These are phyloP conservation scores for Yamadazyma membranifaciens DNA, from an alignment of 1,139 yeast species.

Conservation along the genomic window DNA sequence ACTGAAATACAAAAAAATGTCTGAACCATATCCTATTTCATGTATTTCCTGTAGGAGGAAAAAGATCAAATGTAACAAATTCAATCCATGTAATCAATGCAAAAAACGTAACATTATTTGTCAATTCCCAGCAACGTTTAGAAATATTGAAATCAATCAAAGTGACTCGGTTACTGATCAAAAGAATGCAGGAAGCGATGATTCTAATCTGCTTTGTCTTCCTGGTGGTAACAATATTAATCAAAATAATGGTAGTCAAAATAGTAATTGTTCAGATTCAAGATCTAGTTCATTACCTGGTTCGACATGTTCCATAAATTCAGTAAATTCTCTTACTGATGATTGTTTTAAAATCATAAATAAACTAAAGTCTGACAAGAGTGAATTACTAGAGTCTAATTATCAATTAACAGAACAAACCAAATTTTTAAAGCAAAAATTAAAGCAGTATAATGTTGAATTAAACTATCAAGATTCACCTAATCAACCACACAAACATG, in stretches of 20 bases:
- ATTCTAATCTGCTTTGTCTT: background rate
- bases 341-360: conserved; percentile 10
- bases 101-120: conserved; percentile 30
- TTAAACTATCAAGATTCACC: conserved; percentile 7
- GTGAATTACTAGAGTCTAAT: conserved; percentile 20
- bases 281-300: background rate
- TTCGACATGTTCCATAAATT: background rate
- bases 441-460: conserved; percentile 12
- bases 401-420: conserved; percentile 17
- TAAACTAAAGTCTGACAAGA: conserved; percentile 20
- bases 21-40: conserved; percentile 38
- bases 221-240: background rate
- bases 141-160: conserved; percentile 34
- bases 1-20: conserved; percentile 16
- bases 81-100: conserved; percentile 43
- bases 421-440: conserved; percentile 10
- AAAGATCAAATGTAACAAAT: conserved; percentile 41
- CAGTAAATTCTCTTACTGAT: conserved; percentile 1
- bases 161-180: conserved; percentile 9
- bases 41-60: conserved; percentile 43
- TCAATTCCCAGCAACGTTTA: conserved; percentile 38
- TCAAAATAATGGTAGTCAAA: background rate
- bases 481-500: background rate
- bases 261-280: conserved; percentile 3
- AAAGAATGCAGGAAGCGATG: background rate